Percentiles rank a stretch among this genome's conserved stretches.
These are phyloP conservation scores for Annulohypoxylon bovei DNA, from an alignment of 495 filamentous ascomycete species.

Conservation along the genomic window DNA sequence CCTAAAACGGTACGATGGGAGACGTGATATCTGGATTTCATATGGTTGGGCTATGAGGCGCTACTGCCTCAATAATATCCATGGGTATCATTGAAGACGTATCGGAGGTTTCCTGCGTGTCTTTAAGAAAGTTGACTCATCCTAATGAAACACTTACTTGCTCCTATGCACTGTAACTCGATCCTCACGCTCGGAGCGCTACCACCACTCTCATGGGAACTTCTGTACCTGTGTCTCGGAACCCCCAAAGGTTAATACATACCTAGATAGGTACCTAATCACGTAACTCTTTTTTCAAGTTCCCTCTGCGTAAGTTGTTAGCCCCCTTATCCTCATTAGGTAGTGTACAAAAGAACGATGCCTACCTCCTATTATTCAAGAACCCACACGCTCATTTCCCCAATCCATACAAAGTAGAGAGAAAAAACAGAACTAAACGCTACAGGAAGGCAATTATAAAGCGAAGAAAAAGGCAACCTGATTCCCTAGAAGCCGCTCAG, in stretches of 20 bases:
- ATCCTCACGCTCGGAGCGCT: too few species aligned
- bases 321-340: neutral
- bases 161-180: too few species aligned
- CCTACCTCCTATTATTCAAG: too few species aligned
- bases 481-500: neutral
- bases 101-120: too few species aligned
- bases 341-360: neutral
- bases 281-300: neutral
- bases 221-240: neutral
- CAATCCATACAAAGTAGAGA: neutral
- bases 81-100: too few species aligned
- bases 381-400: conserved; percentile 3
- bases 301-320: neutral
- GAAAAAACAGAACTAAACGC: neutral
- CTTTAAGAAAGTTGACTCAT: too few species aligned
- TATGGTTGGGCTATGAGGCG: neutral
- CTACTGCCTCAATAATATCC: too few species aligned
- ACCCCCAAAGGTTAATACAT: neutral
- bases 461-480: neutral
- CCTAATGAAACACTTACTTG: too few species aligned
- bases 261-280: neutral
- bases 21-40: neutral
- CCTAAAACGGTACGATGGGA: neutral
- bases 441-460: neutral
- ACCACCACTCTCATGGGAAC: neutral